Evolutionary conservation across 148 eudicot genomes (phyloP), one percentile per base, ranked within the genome.

Genomic region (Dysphania ambrosioides): DNA sequence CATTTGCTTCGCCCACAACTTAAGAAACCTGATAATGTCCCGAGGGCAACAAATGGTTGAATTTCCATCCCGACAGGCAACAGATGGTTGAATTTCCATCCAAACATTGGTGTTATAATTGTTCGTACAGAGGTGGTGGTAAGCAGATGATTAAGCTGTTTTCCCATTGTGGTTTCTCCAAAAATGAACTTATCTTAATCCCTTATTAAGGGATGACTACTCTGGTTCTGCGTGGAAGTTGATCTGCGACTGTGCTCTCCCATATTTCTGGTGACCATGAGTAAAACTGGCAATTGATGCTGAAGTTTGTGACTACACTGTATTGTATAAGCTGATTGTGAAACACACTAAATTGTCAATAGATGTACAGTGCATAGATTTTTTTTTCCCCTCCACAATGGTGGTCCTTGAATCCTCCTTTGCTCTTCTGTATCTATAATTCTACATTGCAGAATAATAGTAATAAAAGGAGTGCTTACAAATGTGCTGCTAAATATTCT

Each of bases 1-100:
- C 77, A 87, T 68, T 75, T 85, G 61, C 65, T 91, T 63, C 78
- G 77, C 66, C 82, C 77, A 47, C 88, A 90, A 68, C 87, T 93
- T 73, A 83, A 79, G 76, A 76, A 75, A 76, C 77, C 77, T 58
- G 86, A 80, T 81, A 38, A 69, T 76, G 72, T 74, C 58, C 82
- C 80, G 16, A 61, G 61, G 51, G 75, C 63, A 35, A 59, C 49
- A 69, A 30, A 47, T 68, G 64, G 66, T 29, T 79, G 75, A 74
- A 26, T 8, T 23, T 3, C 34, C 26, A 32, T 68, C 9, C 12
- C 10, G 27, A 6, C 23, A 35, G n/a, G n/a, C n/a, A n/a, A n/a
- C n/a, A n/a, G n/a, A n/a, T n/a, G n/a, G 64, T 19, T 79, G 75
- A 74, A 26, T 8, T 23, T 3, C 34, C 26, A 32, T 68, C 9